Evolutionary conservation across 352 stramenopile species (phyloP), one percentile per base, ranked within the genome.

Genomic region (Phytophthora vignae): DNA sequence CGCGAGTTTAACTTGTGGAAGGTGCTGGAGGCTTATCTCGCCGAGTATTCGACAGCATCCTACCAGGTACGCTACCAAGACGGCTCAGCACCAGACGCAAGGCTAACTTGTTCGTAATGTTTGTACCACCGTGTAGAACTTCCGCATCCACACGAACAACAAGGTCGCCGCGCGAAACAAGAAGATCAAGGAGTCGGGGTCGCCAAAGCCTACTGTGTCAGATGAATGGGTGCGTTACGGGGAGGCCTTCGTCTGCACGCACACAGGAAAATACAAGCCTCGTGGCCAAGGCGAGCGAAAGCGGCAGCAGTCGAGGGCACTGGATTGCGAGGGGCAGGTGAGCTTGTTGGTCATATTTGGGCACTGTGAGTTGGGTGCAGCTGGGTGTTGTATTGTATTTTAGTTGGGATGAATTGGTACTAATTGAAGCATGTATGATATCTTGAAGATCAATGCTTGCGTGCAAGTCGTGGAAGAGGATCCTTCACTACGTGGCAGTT

Each of bases 181-280:
- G n/a, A 40, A 4, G 33, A 40, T n/a, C n/a, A n/a, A n/a, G n/a
- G n/a, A n/a, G n/a, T n/a, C 33, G 0, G 14, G 15, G 7, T 68
- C 52, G 3, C 55, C 14, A 33, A 9, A 46, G 12, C 40, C 42
- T 2, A 22, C 55, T 0, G 17, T 64, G 15, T 50, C 66, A 3
- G 40, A 60, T 1, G 29, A 46, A 9, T 73, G 58, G 65, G 29
- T 62, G 9, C 10, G 60, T 8, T 67, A 73, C 36, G 27, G 38
- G 0, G 68, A 73, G 17, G 55, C 66, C 3, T 68, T 55, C 33
- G 59, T 73, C 5, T 68, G 65, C 40, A 73, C 58, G 0, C 58
- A 73, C n/a, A 42, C 50, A 17, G 58, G 52, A 5, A 55, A 67
- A 38, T 63, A 73, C 58, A 68, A 68, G 15, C 4, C 52, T 21